Conservation (phyloP, 2,329 filamentous ascomycete genomes). For the Colletotrichum sp. region DNA sequence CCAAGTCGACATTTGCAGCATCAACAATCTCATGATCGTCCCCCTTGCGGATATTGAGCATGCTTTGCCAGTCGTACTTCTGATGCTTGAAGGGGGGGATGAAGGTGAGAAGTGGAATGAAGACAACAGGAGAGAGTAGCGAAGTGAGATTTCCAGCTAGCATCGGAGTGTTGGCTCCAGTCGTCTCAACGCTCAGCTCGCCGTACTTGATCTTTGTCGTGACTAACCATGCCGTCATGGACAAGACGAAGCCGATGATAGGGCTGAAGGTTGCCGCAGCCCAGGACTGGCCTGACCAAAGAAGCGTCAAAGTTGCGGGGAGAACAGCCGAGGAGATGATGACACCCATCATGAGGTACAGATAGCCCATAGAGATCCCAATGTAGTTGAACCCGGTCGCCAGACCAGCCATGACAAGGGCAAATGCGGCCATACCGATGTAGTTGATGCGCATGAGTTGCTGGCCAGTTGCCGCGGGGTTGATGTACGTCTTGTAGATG, state of each 20-base stretch:
- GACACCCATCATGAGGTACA: slow-evolving; percentile 84
- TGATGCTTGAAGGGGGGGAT: slow-evolving; percentile 44
- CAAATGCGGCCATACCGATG: slow-evolving; percentile 67
- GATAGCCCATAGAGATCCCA: slow-evolving; percentile 78
- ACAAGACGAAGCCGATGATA: slow-evolving; percentile 69
- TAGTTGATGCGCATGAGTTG: slow-evolving; percentile 77
- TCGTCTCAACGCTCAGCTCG: slow-evolving; percentile 68
- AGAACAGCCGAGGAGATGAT: slow-evolving; percentile 81
- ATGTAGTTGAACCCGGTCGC: slow-evolving; percentile 71
- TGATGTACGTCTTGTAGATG: slow-evolving; percentile 82
- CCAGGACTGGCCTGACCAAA: slow-evolving; percentile 69
- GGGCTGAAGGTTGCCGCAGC: slow-evolving; percentile 72
- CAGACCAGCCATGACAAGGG: slow-evolving; percentile 76
- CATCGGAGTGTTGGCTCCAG: slow-evolving; percentile 81
- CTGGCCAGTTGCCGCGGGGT: slow-evolving; percentile 72
- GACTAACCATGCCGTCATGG: slow-evolving; percentile 79
- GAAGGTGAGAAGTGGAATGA: slow-evolving; percentile 73
- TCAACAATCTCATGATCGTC: slow-evolving; percentile 74
- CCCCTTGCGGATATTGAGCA: slow-evolving; percentile 73
- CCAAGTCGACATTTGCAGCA: slow-evolving; percentile 67
- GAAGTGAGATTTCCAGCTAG: slow-evolving; percentile 80
- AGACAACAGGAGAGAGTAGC: slow-evolving; percentile 72
- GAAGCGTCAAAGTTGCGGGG: slow-evolving; percentile 74
- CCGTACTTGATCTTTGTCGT: slow-evolving; percentile 74
- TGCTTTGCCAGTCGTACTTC: slow-evolving; percentile 80